Evolutionary conservation across 1,284 basidiomycete genomes (phyloP), one percentile per base, ranked within the genome.

Genomic region (Papiliotrema nemorosa): DNA sequence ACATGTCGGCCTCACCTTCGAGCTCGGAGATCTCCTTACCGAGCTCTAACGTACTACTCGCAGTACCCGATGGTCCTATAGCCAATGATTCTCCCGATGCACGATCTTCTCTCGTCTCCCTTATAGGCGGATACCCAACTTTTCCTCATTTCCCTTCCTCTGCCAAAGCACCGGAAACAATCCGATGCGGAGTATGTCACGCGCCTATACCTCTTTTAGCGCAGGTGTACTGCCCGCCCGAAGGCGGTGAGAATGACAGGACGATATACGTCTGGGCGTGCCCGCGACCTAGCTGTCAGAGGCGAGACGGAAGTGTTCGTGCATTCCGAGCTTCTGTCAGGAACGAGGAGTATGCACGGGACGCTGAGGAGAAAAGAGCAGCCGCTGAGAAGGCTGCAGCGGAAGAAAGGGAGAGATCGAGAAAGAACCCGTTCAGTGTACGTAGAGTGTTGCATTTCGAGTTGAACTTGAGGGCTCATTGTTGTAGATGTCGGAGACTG

Each of bases 221-320:
- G 4, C 75, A 76, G 55, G 69, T 75, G 2, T 76, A 75, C 54
- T 73, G 70, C 48, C 75, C 75, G 10, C 66, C 72, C 9, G 74
- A 74, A 35, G 65, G 62, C 24, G 73, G 70, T 26, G 73, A 73
- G 57, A 75, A 75, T 54, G 74, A 75, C 51, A 59, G 74, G 27
- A 74, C 73, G 13, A 47, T 76, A 18, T 75, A 75, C 49, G 66
- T 76, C 4, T 76, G 64, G 49, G 75, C 60, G 5, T 75, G 75
- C 53, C 56, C 67, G 2, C 57, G 59, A n/a, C 53, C 57, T 0
- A 51, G 52, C 1, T 76, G 75, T 57, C 69, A 72, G 52, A 55
- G 71, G 33, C 52, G 61, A 21, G 66, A 72, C 34, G 73, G 72
- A 45, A 67, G 69, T 47, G 56, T 76, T 12, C 59, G 73, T 49